Percentiles rank a stretch among this genome's conserved stretches.
Conservation (phyloP, 2,329 filamentous ascomycete species). For the Celoporthe dispersa region DNA sequence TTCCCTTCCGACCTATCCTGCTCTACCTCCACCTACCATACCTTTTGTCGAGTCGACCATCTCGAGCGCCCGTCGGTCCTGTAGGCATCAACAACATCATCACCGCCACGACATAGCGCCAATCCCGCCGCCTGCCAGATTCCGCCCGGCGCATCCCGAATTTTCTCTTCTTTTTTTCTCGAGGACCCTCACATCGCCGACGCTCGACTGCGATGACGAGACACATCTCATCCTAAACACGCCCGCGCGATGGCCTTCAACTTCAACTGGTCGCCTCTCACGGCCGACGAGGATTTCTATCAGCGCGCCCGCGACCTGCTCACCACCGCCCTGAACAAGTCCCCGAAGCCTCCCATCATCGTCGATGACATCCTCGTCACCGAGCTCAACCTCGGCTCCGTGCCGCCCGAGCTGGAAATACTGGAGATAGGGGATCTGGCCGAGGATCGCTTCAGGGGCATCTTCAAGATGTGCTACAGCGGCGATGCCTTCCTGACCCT, state of each 20-base stretch:
- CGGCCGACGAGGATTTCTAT: conserved; percentile 91
- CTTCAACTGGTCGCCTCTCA: conserved; percentile 99
- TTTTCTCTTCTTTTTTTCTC: not conserved
- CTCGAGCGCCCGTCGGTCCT: not conserved
- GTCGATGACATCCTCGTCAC: conserved; percentile 99
- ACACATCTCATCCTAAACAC: conserved; percentile 47
- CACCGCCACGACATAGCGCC: not conserved
- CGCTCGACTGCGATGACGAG: conserved; percentile 32
- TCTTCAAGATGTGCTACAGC: conserved; percentile 99
- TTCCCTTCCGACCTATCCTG: not conserved
- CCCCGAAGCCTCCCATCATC: conserved; percentile 96
- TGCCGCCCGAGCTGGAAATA: conserved; percentile 94
- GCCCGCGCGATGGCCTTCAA: conserved; percentile 86
- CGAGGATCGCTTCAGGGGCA: conserved; percentile 94
- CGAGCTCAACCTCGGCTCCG: conserved; percentile 93
- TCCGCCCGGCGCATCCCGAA: not conserved
- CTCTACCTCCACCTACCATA: not conserved
- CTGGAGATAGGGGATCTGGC: conserved; percentile 96
- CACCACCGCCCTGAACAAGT: conserved; percentile 95
- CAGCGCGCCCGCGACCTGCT: conserved; percentile 90
- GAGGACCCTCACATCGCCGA: conserved; percentile 6
- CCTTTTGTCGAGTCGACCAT: not conserved
- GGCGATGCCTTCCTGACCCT: conserved; percentile 95
- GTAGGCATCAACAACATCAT: not conserved
- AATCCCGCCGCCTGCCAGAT: not conserved